Percentiles rank a stretch among this genome's conserved stretches.
Evolutionary conservation across 331 rosid species (phyloP).

Genomic region (Saraca asoca): DNA sequence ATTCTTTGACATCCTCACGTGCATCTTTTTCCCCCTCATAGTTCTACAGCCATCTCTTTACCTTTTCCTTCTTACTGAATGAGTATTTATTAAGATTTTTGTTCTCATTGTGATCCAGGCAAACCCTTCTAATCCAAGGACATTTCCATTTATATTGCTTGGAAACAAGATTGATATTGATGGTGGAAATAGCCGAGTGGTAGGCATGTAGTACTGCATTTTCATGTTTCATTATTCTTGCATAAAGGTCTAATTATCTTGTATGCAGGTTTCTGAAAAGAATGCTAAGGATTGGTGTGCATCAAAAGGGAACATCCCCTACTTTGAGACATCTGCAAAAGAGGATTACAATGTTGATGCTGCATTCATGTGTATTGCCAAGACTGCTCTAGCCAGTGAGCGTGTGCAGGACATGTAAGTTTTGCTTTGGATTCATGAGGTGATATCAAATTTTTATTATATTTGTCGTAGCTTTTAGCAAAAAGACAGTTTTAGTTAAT

Average conservation of each 20-base stretch:
- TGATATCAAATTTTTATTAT: not conserved
- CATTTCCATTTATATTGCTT: constrained; percentile 82
- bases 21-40: constrained; percentile 10
- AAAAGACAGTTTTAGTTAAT: not conserved
- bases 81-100: constrained; percentile 4
- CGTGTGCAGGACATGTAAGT: constrained; percentile 88
- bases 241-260: constrained; percentile 37
- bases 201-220: constrained; percentile 40
- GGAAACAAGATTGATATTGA: constrained; percentile 96
- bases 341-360: constrained; percentile 86
- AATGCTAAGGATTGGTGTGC: constrained; percentile 90
- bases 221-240: not conserved
- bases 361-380: constrained; percentile 83
- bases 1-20: constrained; percentile 8
- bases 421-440: constrained; percentile 9
- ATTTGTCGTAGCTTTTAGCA: not conserved
- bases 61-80: constrained; percentile 6
- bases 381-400: constrained; percentile 80
- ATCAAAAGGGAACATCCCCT: constrained; percentile 81
- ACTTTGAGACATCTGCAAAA: constrained; percentile 92
- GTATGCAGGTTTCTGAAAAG: constrained; percentile 82
- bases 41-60: not conserved
- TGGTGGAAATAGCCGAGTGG: constrained; percentile 97
- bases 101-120: constrained; percentile 51
- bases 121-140: constrained; percentile 67